A percentile compares a stretch with the other conserved stretches of the same genome.
Conservation (phyloP, 176 grass and related monocot genomes). For the Thalia dealbata region DNA sequence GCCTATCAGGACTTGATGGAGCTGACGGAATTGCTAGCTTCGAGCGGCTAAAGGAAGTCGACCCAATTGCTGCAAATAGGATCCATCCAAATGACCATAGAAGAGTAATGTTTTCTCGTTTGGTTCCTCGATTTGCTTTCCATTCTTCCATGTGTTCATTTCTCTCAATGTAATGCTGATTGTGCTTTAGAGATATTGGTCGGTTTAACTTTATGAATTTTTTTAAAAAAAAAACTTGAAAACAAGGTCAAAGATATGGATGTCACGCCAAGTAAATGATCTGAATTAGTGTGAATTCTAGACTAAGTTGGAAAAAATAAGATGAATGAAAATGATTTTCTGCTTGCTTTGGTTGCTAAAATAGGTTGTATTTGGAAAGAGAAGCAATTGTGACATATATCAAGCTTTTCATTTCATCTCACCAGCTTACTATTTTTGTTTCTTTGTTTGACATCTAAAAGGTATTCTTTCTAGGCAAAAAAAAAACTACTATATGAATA, state of each 20-base stretch:
- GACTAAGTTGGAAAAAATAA: too few species aligned
- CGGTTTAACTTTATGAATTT: not conserved
- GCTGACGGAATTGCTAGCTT: constrained; percentile 33
- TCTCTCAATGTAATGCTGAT: not conserved
- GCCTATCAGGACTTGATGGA: constrained; percentile 29
- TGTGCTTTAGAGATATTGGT: not conserved
- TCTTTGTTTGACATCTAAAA: not conserved
- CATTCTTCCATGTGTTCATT: not conserved
- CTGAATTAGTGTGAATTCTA: too few species aligned
- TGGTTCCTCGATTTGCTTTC: constrained; percentile 13
- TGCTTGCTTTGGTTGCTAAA: not conserved
- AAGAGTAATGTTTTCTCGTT: constrained; percentile 38
- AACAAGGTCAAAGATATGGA: not conserved
- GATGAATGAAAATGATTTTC: not conserved
- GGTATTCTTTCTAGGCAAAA: not conserved
- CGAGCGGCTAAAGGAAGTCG: constrained; percentile 55
- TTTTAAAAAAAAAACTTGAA: not conserved
- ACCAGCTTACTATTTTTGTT: not conserved
- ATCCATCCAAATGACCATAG: constrained; percentile 84
- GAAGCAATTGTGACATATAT: not conserved
- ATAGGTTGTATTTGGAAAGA: not conserved
- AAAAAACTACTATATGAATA: too few species aligned
- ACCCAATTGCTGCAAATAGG: constrained; percentile 56
- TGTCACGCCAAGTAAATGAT: not conserved
- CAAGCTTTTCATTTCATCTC: not conserved